Evolutionary conservation across 306 rosid genomes (phyloP).

Genomic region (Dalbergia oliveri): DNA sequence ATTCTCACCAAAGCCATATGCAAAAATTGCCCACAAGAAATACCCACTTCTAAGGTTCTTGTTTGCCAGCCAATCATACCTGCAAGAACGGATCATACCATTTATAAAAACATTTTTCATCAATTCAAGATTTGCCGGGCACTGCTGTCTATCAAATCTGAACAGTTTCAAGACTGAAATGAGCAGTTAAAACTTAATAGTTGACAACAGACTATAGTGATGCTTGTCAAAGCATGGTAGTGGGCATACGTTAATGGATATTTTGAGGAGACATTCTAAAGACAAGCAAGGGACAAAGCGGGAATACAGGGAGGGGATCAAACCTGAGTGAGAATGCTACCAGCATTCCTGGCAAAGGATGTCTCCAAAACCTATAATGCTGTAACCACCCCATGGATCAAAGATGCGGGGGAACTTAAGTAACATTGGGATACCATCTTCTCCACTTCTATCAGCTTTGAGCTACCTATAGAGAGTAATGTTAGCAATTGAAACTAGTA

Average conservation of each 20-base stretch:
- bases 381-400: conserved; percentile 98
- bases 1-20: conserved; percentile 91
- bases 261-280: not conserved
- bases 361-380: conserved; percentile 98
- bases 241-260: too few species aligned
- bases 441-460: conserved; percentile 91
- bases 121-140: conserved; percentile 11
- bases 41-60: conserved; percentile 78
- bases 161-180: not conserved
- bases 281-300: conserved; percentile 32
- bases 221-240: too few species aligned
- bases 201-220: not conserved
- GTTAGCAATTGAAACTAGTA: conserved; percentile 30
- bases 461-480: conserved; percentile 69
- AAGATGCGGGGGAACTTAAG: conserved; percentile 86
- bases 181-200: too few species aligned
- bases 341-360: conserved; percentile 92
- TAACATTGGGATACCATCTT: conserved; percentile 97
- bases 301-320: conserved; percentile 35
- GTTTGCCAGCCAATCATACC: conserved; percentile 94
- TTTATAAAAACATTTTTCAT: conserved; percentile 32
- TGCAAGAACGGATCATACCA: conserved; percentile 41
- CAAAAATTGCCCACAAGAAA: conserved; percentile 94
- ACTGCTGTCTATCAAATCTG: not conserved
- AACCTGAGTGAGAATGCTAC: conserved; percentile 95